Base-by-base conservation (phyloP, 352 stramenopile species). In the Plasmopara viticola region DNA sequence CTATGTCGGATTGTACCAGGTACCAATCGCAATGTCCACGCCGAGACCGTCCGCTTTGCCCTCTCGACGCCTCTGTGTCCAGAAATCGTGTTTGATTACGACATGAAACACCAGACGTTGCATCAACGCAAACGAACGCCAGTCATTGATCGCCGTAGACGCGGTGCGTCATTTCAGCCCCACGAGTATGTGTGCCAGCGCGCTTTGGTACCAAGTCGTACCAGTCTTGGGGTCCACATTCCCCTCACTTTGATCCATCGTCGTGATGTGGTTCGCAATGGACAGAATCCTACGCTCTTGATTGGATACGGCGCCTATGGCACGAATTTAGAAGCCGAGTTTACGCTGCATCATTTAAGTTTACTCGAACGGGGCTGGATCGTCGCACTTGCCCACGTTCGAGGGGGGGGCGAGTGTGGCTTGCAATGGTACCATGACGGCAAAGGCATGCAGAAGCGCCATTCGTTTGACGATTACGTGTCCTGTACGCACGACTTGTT, bases 291-390 rank as follows among this genome's bases (percentile, higher is more conserved):
- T 28, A 90, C 89, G n/a, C 64, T 96, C 2, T 52, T 96, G 13
- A 56, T 95, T 34, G 86, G 82, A 20, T 97, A 97, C 53, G 89
- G 89, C 9, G 85, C 89, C 1, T 97, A 97, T 38, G 89, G 89
- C 2, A 86, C 68, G 18, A 94, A 89, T 46, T 51, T 97, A 7
- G 81, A 95, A 50, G 72, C 86, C 17, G 80, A 93, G 5, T 97
- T 94, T 42, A 77, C 94, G 38, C 66, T 95, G 2, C 80, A 90
- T 20, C 70, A 92, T 41, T 61, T 94, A 18, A 87, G 78, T 60
- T 69, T 96, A 37, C 53, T 97, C 12, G 74, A 90, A 45, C 84
- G 86, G 15, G 84, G 84, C 0, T 97, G 89, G 87, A 70, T 95
- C 6, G 66, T 97, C 49, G 88, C 89, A 7, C 87, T 90, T 44